phyloP scores from a whole-genome alignment of 2,329 filamentous ascomycete species.

The Raffaelea ambrosiae region DNA sequence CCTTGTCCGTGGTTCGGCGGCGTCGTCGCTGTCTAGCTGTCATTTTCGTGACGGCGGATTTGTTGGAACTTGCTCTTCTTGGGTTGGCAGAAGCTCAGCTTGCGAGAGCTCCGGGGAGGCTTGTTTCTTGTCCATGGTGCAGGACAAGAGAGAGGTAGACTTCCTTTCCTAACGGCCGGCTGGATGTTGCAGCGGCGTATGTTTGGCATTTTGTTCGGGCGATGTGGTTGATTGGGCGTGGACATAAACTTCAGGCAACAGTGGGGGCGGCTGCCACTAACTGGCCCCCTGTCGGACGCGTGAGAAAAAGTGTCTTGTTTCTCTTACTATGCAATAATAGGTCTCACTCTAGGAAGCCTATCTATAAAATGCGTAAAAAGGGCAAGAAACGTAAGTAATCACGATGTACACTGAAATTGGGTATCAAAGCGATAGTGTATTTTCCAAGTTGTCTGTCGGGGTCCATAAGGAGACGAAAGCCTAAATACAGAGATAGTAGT shows the following conservation, averaged over 20 bases:
- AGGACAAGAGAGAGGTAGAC: background rate
- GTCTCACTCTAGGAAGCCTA: background rate
- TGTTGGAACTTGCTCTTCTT: constrained; percentile 4
- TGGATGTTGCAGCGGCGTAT: background rate
- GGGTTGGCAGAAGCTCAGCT: background rate
- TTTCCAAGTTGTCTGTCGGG: background rate
- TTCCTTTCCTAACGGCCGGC: background rate
- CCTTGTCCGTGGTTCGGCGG: constrained; percentile 1
- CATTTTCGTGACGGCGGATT: constrained; percentile 2
- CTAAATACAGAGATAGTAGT: background rate
- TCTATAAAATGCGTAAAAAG: background rate
- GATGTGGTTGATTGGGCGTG: background rate
- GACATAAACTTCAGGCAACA: background rate
- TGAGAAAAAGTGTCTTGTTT: no score
- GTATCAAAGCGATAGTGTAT: no score
- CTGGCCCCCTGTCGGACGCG: no score
- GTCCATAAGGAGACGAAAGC: background rate
- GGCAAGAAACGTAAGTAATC: no score
- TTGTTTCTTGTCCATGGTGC: constrained; percentile 4
- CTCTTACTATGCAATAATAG: background rate
- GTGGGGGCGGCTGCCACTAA: background rate
- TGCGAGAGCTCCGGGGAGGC: constrained; percentile 2
- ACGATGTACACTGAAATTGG: no score
- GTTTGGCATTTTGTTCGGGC: no score
- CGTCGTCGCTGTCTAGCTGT: constrained; percentile 3